Evolutionary conservation across 2,329 filamentous ascomycete genomes (phyloP), one percentile per base, ranked within the genome.

Genomic region (Xylariaceae sp.): DNA sequence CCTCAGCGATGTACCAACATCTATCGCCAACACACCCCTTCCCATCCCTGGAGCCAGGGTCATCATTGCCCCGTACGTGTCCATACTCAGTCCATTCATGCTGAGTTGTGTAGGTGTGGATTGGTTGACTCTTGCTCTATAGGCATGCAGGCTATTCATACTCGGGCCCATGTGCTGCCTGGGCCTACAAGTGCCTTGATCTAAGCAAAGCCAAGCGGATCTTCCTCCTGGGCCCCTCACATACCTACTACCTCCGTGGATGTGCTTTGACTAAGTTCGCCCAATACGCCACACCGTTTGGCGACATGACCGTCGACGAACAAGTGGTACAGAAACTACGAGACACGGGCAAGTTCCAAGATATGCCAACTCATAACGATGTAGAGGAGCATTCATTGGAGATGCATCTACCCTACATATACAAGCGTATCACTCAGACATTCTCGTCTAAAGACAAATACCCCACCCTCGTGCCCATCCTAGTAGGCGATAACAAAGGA

Each of bases 331-430:
- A 76, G 30, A 69, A 78, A 56, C 73, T 91, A 15, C 70, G 70
- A 8, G 61, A 61, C 36, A 82, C 79, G 3, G 77, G 75, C n/a
- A 75, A 78, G 50, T 88, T 89, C 68, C 73, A 80, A 15, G 76
- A 80, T 46, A 94, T 97, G 77, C 83, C 81, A 1, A 73, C 72
- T 15, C 66, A 76, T 3, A 78, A 85, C 5, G 94, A 99, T 66
- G 83, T 91, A 57, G 81, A 83, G 4, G 94, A 99, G 73, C 94
- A 99, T 73, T 96, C 91, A 45, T 81, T 97, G 1, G 94, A 99
- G 76, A 96, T 99, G 88, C 94, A 99, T 64, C 80, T 97, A 7
- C 93, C 94, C 0, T 97, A 95, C 67, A 88, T 97, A 59, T 92
- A 92, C 78, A 92, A 92, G 68, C 84, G 89, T 47, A 79, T 85